phyloP scores from a whole-genome alignment of 108 stramenopile species.

The Hondaea fermentalgiana region DNA sequence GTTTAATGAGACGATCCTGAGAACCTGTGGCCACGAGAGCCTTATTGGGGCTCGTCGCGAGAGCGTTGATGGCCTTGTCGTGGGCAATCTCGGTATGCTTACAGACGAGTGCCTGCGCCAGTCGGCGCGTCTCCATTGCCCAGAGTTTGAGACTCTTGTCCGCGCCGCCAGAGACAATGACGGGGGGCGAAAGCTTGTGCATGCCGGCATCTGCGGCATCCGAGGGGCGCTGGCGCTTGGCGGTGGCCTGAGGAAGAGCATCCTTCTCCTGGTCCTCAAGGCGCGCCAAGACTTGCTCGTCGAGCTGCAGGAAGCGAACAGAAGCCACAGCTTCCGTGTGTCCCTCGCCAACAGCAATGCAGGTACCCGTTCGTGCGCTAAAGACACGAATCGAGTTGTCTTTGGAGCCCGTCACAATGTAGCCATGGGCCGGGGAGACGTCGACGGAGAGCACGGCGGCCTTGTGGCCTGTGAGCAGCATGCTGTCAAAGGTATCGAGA shows the following conservation, averaged over 20 bases:
- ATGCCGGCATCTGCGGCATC: conserved; percentile 10
- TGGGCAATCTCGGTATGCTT: conserved; percentile 40
- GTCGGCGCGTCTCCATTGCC: conserved; percentile 46
- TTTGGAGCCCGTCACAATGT: conserved; percentile 77
- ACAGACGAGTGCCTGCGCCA: not conserved
- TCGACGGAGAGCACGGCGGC: conserved; percentile 82
- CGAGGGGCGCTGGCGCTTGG: not conserved
- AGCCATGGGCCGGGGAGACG: conserved; percentile 73
- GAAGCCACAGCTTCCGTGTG: conserved; percentile 69
- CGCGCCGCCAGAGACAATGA: conserved; percentile 75
- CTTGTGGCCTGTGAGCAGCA: conserved; percentile 72
- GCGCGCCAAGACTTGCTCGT: not conserved
- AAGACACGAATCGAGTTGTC: conserved; percentile 76
- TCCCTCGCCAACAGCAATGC: conserved; percentile 62
- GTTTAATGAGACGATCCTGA: conserved; percentile 82
- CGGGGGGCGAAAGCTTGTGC: not conserved
- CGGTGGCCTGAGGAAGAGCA: not conserved
- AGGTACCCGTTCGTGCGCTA: conserved; percentile 44
- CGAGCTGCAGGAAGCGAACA: not conserved
- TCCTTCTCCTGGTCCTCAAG: conserved; percentile 11
- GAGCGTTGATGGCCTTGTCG: conserved; percentile 80
- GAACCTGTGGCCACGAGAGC: conserved; percentile 85
- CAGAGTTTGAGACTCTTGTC: conserved; percentile 87
- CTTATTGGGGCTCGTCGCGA: conserved; percentile 87
- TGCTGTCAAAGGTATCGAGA: conserved; percentile 3